Conservation (phyloP, 2,329 filamentous ascomycete genomes). For the Claviceps maximensis region DNA sequence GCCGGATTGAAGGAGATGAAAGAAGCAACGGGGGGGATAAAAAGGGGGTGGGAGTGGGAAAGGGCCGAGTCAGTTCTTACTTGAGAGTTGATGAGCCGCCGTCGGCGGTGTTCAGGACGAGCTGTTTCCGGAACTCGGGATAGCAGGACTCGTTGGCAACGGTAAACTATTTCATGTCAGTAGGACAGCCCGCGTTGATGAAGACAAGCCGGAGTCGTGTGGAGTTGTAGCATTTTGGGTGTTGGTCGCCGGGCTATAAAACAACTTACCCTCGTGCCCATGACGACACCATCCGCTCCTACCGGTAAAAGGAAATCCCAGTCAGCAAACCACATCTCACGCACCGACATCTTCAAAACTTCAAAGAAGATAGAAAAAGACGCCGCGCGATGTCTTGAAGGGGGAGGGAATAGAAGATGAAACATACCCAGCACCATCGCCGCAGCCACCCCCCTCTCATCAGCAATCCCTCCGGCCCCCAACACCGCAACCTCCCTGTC, state of each 20-base stretch:
- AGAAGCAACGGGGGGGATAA: no score
- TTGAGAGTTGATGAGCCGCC: conserved; percentile 33
- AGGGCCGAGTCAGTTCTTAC: no score
- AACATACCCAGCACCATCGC: conserved; percentile 38
- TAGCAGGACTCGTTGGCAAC: conserved; percentile 29
- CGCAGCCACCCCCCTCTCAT: conserved; percentile 41
- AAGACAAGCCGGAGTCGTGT: no score
- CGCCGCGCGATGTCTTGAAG: no score
- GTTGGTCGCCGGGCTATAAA: not conserved
- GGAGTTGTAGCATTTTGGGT: not conserved
- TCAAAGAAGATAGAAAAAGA: no score
- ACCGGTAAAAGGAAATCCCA: not conserved
- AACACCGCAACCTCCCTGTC: conserved; percentile 28
- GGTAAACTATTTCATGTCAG: conserved; percentile 23
- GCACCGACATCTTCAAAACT: no score
- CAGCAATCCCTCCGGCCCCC: conserved; percentile 47
- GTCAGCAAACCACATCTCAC: not conserved
- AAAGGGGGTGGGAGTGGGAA: no score
- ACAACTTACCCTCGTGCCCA: conserved; percentile 28
- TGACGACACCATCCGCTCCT: conserved; percentile 29
- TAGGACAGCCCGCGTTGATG: no score
- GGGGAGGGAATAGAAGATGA: not conserved
- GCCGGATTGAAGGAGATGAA: no score
- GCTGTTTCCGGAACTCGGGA: conserved; percentile 25
- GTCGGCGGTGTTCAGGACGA: conserved; percentile 27